Conservation (phyloP, 306 rosid genomes). For the Datisca glomerata region DNA sequence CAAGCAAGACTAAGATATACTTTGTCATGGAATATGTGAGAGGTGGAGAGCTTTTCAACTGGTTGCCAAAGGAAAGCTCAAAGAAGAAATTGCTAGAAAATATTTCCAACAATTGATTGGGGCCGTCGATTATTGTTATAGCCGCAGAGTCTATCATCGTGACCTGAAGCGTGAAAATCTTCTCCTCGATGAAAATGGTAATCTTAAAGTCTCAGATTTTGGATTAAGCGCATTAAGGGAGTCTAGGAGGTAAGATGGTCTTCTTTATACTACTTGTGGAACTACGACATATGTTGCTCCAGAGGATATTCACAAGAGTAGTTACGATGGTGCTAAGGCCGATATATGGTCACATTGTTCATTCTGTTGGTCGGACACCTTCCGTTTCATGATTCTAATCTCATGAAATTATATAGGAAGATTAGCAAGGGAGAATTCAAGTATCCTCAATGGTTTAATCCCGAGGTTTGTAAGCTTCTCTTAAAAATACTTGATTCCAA, state of each 20-base stretch:
- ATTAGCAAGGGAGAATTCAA: slow-evolving; percentile 42
- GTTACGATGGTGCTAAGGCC: slow-evolving; percentile 62
- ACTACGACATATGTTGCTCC: slow-evolving; percentile 64
- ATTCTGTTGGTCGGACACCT: slow-evolving; percentile 59
- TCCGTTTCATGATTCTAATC: slow-evolving; percentile 47
- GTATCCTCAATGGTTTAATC: slow-evolving; percentile 46
- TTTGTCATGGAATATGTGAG: slow-evolving; percentile 45
- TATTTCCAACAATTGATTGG: slow-evolving; percentile 57
- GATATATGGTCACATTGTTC: slow-evolving; percentile 70
- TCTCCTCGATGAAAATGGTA: slow-evolving; percentile 48
- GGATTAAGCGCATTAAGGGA: slow-evolving; percentile 51
- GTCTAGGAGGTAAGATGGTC: slow-evolving; percentile 28
- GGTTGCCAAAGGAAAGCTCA: slow-evolving; percentile 37
- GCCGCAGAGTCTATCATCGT: slow-evolving; percentile 47
- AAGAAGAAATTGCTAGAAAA: slow-evolving; percentile 39
- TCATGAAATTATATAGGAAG: slow-evolving; percentile 47
- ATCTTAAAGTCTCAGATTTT: slow-evolving; percentile 46
- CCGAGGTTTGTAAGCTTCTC: slow-evolving; percentile 36
- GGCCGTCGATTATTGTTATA: slow-evolving; percentile 52
- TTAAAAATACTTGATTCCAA: slow-evolving; percentile 44
- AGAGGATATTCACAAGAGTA: slow-evolving; percentile 41
- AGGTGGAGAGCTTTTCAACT: slow-evolving; percentile 55
- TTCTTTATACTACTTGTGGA: slow-evolving; percentile 56
- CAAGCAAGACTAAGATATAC: slow-evolving; percentile 54
- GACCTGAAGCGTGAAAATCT: slow-evolving; percentile 60